Evolutionary conservation across 2,329 filamentous ascomycete species (phyloP).

Genomic region (Triangularia setosa): DNA sequence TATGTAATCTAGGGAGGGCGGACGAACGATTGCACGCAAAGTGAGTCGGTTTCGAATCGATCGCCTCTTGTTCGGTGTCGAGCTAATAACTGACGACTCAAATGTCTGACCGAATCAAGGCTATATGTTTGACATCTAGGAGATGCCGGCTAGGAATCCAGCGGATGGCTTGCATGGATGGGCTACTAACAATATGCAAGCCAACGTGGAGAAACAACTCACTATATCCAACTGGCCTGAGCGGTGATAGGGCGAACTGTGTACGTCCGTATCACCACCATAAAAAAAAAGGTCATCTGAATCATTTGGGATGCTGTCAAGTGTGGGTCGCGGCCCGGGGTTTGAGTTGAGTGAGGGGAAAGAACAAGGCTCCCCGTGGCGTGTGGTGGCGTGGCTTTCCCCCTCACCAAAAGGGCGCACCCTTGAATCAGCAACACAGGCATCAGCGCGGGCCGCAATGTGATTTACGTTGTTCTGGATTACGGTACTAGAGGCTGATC

Average conservation of each 20-base stretch:
- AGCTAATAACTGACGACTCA: neutral
- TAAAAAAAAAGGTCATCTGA: conserved; percentile 3
- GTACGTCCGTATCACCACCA: neutral
- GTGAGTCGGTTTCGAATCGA: neutral
- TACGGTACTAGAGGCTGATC: neutral
- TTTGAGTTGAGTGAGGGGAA: neutral
- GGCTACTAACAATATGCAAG: neutral
- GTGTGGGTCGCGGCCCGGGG: conserved; percentile 6
- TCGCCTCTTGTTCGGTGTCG: neutral
- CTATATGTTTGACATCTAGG: no score
- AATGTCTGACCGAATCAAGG: neutral
- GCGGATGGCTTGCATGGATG: neutral
- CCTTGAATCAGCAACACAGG: neutral
- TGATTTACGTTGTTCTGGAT: neutral
- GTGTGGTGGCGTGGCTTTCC: neutral
- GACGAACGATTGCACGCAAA: neutral
- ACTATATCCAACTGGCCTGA: neutral
- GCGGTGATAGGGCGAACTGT: neutral
- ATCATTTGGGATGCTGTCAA: conserved; percentile 7
- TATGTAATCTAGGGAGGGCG: no score
- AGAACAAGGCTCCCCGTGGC: no score
- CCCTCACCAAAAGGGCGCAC: neutral
- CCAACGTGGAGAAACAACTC: neutral
- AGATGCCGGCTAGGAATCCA: neutral
- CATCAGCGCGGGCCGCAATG: neutral